phyloP scores from a whole-genome alignment of 495 filamentous ascomycete species.

The Neurospora tetraspora region DNA sequence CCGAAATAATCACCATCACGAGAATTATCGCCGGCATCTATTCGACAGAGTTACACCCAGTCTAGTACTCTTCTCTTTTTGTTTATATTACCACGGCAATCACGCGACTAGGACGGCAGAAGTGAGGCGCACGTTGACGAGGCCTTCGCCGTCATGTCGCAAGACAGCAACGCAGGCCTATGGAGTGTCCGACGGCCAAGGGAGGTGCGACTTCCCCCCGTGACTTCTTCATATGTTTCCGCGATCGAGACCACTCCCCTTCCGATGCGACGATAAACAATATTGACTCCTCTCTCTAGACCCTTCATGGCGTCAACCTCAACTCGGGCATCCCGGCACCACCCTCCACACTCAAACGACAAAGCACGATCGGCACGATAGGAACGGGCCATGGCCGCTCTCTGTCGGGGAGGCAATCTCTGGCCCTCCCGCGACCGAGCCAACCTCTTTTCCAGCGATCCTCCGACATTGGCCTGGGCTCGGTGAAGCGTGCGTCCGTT shows the following conservation, averaged over 20 bases:
- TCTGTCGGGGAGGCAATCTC: conserved; percentile 73
- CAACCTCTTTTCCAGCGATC: conserved; percentile 78
- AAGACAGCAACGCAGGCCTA: conserved; percentile 50
- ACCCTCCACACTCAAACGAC: conserved; percentile 90
- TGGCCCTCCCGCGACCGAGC: conserved; percentile 65
- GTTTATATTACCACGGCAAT: neutral
- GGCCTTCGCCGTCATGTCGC: conserved; percentile 48
- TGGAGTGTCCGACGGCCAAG: conserved; percentile 65
- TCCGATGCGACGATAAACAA: neutral
- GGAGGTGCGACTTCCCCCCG: conserved; percentile 44
- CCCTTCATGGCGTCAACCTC: conserved; percentile 64
- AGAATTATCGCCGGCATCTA: neutral
- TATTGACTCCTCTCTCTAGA: conserved; percentile 38
- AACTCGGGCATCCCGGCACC: conserved; percentile 80
- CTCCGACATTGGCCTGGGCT: conserved; percentile 72
- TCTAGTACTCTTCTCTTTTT: neutral
- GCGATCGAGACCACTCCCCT: neutral
- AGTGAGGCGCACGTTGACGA: neutral
- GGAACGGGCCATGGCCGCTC: conserved; percentile 60
- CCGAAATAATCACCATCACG: neutral
- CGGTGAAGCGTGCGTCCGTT: conserved; percentile 78
- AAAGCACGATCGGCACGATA: conserved; percentile 61
- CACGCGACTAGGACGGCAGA: neutral
- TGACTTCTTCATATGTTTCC: neutral
- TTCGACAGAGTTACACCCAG: neutral